A percentile compares a stretch with the other conserved stretches of the same genome.
Evolutionary conservation across 345 rosid genomes (phyloP).

Genomic region (Gossypium mustelinum): DNA sequence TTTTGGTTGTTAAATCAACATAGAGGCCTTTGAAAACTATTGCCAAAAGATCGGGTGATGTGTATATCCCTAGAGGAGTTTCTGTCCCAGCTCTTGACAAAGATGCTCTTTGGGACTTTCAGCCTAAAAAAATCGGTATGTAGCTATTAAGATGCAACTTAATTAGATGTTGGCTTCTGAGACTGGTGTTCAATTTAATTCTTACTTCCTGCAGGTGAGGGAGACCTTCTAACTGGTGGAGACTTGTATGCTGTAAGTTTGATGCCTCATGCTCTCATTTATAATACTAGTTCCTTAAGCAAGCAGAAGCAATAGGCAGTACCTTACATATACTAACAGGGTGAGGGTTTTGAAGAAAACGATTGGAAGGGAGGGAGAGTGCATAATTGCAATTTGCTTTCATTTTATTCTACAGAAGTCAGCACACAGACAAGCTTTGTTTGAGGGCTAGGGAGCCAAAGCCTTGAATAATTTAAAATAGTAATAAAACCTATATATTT

Average conservation of each 20-base stretch:
- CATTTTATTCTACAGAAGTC: background rate
- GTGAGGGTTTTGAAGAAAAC: background rate
- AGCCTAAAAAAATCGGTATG: conserved; percentile 83
- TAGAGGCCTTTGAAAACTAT: conserved; percentile 99
- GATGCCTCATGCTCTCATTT: conserved; percentile 18
- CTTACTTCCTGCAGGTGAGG: conserved; percentile 60
- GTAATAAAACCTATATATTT: background rate
- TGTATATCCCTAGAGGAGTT: conserved; percentile 98
- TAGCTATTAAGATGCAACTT: conserved; percentile 6
- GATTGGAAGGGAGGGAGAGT: background rate
- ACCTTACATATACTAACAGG: background rate
- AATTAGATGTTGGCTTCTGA: background rate
- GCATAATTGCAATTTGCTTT: background rate
- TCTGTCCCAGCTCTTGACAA: conserved; percentile 97
- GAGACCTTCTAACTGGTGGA: conserved; percentile 95
- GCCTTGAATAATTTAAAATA: background rate
- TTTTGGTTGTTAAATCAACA: conserved; percentile 10
- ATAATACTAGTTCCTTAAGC: background rate
- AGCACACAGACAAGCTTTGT: background rate
- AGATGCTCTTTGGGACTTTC: conserved; percentile 89
- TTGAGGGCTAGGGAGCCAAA: background rate
- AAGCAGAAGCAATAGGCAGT: background rate
- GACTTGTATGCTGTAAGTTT: conserved; percentile 95
- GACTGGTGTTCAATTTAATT: background rate
- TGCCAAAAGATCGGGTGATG: conserved; percentile 90